Conservation (phyloP, 148 eudicot genomes). For the Polygonum maritimum region DNA sequence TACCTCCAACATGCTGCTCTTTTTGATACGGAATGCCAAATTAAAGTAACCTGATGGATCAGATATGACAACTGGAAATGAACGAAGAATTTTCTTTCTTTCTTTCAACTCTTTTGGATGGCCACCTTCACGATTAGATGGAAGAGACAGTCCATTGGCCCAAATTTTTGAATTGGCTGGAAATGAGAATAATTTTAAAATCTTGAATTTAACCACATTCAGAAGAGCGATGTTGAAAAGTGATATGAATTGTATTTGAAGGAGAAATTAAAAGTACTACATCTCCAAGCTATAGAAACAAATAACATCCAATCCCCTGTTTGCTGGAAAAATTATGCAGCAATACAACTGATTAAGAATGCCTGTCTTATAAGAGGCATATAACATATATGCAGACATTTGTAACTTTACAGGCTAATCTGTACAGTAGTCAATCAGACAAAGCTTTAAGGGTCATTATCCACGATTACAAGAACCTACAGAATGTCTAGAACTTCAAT, state of each 20-base stretch:
- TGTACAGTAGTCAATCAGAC: not conserved
- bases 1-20: constrained; percentile 65
- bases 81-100: constrained; percentile 36
- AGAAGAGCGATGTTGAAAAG: not conserved
- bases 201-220: not conserved
- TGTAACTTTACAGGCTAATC: not conserved
- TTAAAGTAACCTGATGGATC: constrained; percentile 61
- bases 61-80: constrained; percentile 59
- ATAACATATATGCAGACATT: not conserved
- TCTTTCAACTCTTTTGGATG: constrained; percentile 36
- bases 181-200: constrained; percentile 13
- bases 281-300: not conserved
- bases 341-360: not conserved
- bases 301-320: not conserved
- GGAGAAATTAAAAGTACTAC: not conserved
- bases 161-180: constrained; percentile 77
- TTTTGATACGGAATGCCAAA: constrained; percentile 66
- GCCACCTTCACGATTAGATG: constrained; percentile 25
- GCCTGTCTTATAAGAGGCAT: not conserved
- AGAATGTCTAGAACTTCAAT: not conserved
- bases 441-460: not conserved
- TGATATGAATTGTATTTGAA: not conserved
- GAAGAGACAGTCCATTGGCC: constrained; percentile 61
- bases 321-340: not conserved
- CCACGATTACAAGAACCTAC: not conserved